Conservation (phyloP, 257 asterid genomes). For the Solanum piurae region DNA sequence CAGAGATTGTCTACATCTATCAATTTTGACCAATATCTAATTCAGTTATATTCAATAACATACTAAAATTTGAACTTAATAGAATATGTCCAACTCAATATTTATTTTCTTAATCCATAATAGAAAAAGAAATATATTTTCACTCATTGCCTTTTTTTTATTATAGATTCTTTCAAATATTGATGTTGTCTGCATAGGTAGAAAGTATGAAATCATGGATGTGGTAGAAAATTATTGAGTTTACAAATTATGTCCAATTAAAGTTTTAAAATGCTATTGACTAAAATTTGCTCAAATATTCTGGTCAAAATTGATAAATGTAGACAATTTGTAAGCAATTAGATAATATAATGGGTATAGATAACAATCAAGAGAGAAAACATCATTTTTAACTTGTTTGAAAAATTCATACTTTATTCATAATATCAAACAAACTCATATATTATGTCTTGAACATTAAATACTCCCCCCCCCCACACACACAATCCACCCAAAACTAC, state of each 20-base stretch:
- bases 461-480: neutral
- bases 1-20: neutral
- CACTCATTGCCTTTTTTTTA: neutral
- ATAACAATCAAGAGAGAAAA: neutral
- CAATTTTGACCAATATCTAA: neutral
- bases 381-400: neutral
- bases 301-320: neutral
- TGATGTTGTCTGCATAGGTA: neutral
- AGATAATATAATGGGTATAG: neutral
- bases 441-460: neutral
- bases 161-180: no score
- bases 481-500: neutral
- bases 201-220: neutral
- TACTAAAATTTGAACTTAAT: neutral
- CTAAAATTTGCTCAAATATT: neutral
- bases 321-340: neutral
- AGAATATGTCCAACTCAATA: neutral
- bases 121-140: neutral
- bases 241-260: neutral
- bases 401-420: neutral
- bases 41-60: neutral
- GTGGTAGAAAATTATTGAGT: neutral
- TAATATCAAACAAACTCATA: neutral
- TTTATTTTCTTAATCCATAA: neutral
- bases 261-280: neutral